phyloP scores from a whole-genome alignment of 2,329 filamentous ascomycete genomes.

The Magnaporthiopsis incrustans region DNA sequence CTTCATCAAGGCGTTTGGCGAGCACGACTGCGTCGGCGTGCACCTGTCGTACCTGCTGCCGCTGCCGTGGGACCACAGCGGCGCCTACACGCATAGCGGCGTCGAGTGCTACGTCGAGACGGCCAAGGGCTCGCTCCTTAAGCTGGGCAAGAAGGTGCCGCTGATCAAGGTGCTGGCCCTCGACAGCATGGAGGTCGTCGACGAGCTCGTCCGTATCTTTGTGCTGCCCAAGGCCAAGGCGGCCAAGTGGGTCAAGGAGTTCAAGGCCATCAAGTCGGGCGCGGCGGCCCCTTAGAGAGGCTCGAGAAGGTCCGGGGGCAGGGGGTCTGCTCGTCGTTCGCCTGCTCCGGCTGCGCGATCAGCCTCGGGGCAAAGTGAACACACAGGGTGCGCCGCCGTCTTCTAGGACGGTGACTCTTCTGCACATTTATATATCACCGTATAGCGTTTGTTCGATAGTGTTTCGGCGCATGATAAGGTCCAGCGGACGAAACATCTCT shows the following conservation, averaged over 20 bases:
- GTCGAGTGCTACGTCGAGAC: conserved; percentile 94
- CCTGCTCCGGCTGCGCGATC: no score
- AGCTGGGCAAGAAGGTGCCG: conserved; percentile 77
- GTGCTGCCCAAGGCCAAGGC: conserved; percentile 65
- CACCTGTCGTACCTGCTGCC: conserved; percentile 84
- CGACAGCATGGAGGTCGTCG: conserved; percentile 78
- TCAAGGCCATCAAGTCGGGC: conserved; percentile 47
- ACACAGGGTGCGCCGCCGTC: no score
- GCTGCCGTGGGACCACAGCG: conserved; percentile 75
- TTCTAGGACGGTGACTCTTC: no score
- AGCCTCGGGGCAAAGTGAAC: no score
- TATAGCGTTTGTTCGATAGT: no score
- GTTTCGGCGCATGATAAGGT: no score
- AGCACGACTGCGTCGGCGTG: conserved; percentile 65
- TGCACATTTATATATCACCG: no score
- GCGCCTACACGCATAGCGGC: conserved; percentile 54
- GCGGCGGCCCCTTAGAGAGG: conserved; percentile 27
- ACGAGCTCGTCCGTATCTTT: conserved; percentile 75
- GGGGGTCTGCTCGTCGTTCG: no score
- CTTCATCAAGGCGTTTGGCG: conserved; percentile 80
- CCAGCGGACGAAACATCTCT: no score
- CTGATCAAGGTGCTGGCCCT: conserved; percentile 62
- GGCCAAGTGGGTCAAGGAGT: conserved; percentile 68
- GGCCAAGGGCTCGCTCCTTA: conserved; percentile 67
- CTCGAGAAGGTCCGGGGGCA: background rate